Evolutionary conservation across 2,329 filamentous ascomycete species (phyloP).

Genomic region (Seiridium unicorne): DNA sequence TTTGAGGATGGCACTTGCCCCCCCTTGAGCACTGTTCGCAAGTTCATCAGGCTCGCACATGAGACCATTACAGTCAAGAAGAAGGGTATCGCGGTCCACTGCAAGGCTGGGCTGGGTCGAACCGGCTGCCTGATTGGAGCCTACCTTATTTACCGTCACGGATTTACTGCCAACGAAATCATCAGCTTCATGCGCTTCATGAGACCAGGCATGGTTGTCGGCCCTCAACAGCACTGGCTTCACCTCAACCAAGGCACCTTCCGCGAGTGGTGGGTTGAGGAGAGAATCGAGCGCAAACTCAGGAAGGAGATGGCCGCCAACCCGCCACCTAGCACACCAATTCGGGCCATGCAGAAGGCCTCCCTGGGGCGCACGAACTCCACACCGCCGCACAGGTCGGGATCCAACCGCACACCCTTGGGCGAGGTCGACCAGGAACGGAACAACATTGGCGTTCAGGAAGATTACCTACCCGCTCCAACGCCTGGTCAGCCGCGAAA

Average conservation of each 20-base stretch:
- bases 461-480: slow-evolving; percentile 90
- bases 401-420: slow-evolving; percentile 78
- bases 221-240: slow-evolving; percentile 97
- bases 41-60: slow-evolving; percentile 92
- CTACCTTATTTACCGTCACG: slow-evolving; percentile 95
- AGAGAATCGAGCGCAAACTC: slow-evolving; percentile 71
- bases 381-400: slow-evolving; percentile 72
- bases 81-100: slow-evolving; percentile 95
- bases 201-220: slow-evolving; percentile 98
- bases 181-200: slow-evolving; percentile 99
- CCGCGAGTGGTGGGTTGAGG: slow-evolving; percentile 97
- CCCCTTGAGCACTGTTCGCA: slow-evolving; percentile 80
- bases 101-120: slow-evolving; percentile 93
- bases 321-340: slow-evolving; percentile 56
- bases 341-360: slow-evolving; percentile 60
- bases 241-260: slow-evolving; percentile 96
- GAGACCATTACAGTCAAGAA: slow-evolving; percentile 89
- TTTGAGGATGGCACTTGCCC: slow-evolving; percentile 98
- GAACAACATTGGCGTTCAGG: slow-evolving; percentile 66
- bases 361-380: slow-evolving; percentile 61
- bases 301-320: slow-evolving; percentile 57
- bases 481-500: slow-evolving; percentile 96
- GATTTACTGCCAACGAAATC: slow-evolving; percentile 95
- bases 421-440: slow-evolving; percentile 88
- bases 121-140: slow-evolving; percentile 96